Evolutionary conservation across 1,139 yeast species (phyloP).

Genomic region (Hyphopichia fennica): DNA sequence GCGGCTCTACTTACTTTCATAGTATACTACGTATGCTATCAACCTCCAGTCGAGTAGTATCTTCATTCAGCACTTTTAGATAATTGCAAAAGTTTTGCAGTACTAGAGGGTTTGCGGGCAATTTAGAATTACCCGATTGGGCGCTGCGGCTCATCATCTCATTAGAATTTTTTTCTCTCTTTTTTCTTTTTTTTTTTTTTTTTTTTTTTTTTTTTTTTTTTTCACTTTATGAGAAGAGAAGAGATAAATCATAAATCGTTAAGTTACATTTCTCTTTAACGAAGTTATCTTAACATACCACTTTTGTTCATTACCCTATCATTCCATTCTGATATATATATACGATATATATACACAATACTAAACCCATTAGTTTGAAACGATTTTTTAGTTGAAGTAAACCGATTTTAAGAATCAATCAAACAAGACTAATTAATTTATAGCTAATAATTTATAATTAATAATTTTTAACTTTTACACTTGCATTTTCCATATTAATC

Average conservation of each 20-base stretch:
- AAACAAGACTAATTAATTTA: too few species aligned
- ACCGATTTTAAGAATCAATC: too few species aligned
- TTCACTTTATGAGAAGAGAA: neutral
- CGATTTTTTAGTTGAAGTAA: neutral
- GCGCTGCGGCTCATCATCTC: slow-evolving; percentile 1
- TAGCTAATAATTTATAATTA: neutral
- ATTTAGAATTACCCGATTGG: neutral
- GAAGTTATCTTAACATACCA: too few species aligned
- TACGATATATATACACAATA: too few species aligned
- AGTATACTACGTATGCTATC: too few species aligned
- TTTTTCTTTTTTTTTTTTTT: neutral
- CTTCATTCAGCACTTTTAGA: too few species aligned
- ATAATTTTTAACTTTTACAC: neutral
- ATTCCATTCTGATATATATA: too few species aligned
- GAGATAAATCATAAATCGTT: neutral
- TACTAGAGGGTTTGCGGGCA: too few species aligned
- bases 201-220: neutral
- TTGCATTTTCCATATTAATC: neutral
- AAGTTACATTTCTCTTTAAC: neutral
- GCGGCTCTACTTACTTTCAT: too few species aligned
- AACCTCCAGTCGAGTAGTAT: too few species aligned
- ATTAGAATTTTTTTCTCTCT: neutral
- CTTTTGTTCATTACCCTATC: too few species aligned
- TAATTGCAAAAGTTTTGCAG: neutral
- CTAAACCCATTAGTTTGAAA: too few species aligned